Conservation (phyloP, 208 protist genomes). For the Acanthamoeba comandoni region DNA sequence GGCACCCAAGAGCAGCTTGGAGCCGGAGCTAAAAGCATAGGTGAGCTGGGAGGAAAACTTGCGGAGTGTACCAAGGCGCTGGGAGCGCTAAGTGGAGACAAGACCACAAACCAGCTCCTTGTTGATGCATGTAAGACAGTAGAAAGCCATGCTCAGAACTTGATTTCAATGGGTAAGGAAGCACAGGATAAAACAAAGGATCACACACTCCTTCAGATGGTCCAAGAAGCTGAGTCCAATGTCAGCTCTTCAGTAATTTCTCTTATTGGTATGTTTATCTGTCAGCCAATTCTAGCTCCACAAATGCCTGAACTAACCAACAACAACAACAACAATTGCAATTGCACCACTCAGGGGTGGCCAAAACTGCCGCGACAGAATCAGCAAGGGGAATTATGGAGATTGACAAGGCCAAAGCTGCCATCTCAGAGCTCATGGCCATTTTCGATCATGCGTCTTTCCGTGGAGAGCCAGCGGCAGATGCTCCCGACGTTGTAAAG, state of each 20-base stretch:
- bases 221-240: too few relatives aligned
- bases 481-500: slow-evolving; percentile 8
- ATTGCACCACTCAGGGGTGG: not conserved
- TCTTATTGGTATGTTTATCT: too few relatives aligned
- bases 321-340: too few relatives aligned
- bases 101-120: slow-evolving; percentile 26
- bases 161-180: slow-evolving; percentile 57
- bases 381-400: slow-evolving; percentile 52
- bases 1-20: not conserved
- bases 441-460: too few relatives aligned
- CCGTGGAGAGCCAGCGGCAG: not conserved
- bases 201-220: slow-evolving; percentile 1
- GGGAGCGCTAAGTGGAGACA: slow-evolving; percentile 59
- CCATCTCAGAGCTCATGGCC: too few relatives aligned
- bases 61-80: slow-evolving; percentile 57
- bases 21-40: not conserved
- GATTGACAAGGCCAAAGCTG: slow-evolving; percentile 47
- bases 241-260: too few relatives aligned
- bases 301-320: too few relatives aligned
- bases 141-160: slow-evolving; percentile 14
- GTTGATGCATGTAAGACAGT: slow-evolving; percentile 70
- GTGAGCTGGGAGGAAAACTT: slow-evolving; percentile 7
- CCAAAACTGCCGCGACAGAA: slow-evolving; percentile 22
- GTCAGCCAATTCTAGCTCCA: too few relatives aligned
- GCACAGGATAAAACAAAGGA: not conserved